Conservation (phyloP, 768 basidiomycete species). For the Suillus hirtellus region DNA sequence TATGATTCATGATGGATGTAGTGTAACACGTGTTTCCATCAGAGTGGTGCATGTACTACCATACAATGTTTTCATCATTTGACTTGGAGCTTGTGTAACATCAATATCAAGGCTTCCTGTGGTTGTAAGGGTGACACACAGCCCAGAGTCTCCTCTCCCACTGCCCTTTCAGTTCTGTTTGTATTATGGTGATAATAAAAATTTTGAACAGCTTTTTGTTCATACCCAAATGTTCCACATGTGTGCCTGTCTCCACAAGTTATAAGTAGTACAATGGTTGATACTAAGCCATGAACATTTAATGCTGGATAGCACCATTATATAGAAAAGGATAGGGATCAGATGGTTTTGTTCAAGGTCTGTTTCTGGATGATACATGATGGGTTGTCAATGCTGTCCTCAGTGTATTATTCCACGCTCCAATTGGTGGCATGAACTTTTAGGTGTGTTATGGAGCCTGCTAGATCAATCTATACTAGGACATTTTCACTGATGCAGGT, state of each 20-base stretch:
- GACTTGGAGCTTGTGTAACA: not conserved
- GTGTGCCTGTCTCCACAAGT: not conserved
- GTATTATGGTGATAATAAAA: not conserved
- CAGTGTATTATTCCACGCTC: too few relatives aligned
- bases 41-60: not conserved
- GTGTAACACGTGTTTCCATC: not conserved
- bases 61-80: not conserved
- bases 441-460: too few relatives aligned
- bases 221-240: not conserved
- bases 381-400: too few relatives aligned
- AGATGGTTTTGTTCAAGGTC: too few relatives aligned
- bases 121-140: not conserved
- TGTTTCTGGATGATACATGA: too few relatives aligned
- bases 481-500: too few relatives aligned
- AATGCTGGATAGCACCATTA: not conserved
- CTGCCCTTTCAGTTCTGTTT: not conserved
- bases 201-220: not conserved
- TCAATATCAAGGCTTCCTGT: not conserved
- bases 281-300: not conserved
- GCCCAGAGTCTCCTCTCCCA: not conserved
- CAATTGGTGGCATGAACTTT: too few relatives aligned
- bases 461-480: too few relatives aligned
- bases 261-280: not conserved
- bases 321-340: too few relatives aligned
- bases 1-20: not conserved